A percentile compares a stretch with the other conserved stretches of the same genome.
Conservation (phyloP, 371 early-diverging fungal species). For the Choanephora cucurbitarum region DNA sequence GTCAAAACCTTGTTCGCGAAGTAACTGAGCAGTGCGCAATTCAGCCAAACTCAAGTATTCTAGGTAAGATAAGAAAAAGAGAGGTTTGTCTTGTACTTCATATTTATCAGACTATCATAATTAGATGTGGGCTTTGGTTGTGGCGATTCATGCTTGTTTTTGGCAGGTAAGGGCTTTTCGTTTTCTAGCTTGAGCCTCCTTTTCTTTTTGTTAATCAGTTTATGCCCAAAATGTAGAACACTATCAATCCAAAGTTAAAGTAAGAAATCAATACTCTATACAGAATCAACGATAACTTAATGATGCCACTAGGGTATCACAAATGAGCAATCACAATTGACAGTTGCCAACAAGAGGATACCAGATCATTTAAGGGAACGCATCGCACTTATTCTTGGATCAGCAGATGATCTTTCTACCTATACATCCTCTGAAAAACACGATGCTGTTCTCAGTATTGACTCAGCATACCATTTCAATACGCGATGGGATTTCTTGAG, state of each 20-base stretch:
- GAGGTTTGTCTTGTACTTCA: neutral
- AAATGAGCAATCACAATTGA: constrained; percentile 43
- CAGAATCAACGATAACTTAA: neutral
- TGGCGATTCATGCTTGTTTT: constrained; percentile 49
- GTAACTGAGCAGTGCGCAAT: constrained; percentile 21
- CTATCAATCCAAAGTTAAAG: constrained; percentile 29
- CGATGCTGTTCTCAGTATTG: constrained; percentile 54
- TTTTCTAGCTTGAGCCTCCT: constrained; percentile 3
- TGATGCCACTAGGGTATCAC: constrained; percentile 43
- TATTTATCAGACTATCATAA: neutral
- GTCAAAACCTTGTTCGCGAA: constrained; percentile 27
- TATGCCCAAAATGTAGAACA: constrained; percentile 13
- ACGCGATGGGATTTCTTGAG: constrained; percentile 54
- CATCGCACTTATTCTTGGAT: constrained; percentile 28
- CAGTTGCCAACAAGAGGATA: constrained; percentile 23
- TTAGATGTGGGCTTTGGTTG: constrained; percentile 57
- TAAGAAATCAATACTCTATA: constrained; percentile 12
- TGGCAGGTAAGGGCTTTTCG: constrained; percentile 29
- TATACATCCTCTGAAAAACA: constrained; percentile 14
- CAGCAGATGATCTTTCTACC: constrained; percentile 31
- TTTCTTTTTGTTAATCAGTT: neutral
- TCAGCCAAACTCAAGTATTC: constrained; percentile 10
- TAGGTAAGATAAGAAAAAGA: constrained; percentile 30
- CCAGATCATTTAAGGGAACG: neutral
- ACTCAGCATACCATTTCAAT: constrained; percentile 61